Conservation (phyloP, 129 eudicot genomes). For the Scalesia atractyloides region DNA sequence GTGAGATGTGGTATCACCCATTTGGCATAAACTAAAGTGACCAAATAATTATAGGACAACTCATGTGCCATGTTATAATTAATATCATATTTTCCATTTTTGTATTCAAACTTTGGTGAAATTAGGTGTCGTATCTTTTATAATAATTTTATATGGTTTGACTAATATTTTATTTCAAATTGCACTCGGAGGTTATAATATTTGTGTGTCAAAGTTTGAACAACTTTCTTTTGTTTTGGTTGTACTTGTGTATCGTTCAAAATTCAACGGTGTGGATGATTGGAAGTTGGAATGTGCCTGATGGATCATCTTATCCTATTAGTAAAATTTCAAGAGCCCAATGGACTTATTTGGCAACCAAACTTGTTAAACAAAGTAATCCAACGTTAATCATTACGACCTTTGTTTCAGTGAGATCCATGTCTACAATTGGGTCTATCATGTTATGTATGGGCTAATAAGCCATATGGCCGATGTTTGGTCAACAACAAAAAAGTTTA, state of each 20-base stretch:
- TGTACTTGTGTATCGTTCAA: not conserved
- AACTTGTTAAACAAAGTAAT: not conserved
- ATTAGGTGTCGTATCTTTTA: conserved; percentile 3
- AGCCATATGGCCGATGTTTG: too few species aligned
- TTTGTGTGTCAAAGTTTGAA: not conserved
- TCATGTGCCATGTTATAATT: conserved; percentile 33
- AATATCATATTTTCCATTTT: not conserved
- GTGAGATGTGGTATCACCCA: conserved; percentile 31
- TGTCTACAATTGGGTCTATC: too few species aligned
- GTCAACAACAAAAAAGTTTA: too few species aligned
- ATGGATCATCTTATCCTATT: not conserved
- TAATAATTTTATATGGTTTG: not conserved
- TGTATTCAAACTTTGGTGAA: not conserved
- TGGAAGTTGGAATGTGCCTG: not conserved
- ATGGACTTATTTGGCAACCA: not conserved
- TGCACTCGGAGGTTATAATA: not conserved
- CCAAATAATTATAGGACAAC: conserved; percentile 14
- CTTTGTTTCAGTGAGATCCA: too few species aligned
- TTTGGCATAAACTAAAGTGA: conserved; percentile 28
- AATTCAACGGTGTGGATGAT: not conserved
- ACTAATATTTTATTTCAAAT: not conserved
- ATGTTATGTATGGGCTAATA: too few species aligned
- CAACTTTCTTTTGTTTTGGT: not conserved
- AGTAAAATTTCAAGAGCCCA: not conserved
- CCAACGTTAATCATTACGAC: too few species aligned